These are phyloP conservation scores for Pseudogymnoascus sp. DNA, from an alignment of 2,329 filamentous ascomycete species.

Conservation along the genomic window DNA sequence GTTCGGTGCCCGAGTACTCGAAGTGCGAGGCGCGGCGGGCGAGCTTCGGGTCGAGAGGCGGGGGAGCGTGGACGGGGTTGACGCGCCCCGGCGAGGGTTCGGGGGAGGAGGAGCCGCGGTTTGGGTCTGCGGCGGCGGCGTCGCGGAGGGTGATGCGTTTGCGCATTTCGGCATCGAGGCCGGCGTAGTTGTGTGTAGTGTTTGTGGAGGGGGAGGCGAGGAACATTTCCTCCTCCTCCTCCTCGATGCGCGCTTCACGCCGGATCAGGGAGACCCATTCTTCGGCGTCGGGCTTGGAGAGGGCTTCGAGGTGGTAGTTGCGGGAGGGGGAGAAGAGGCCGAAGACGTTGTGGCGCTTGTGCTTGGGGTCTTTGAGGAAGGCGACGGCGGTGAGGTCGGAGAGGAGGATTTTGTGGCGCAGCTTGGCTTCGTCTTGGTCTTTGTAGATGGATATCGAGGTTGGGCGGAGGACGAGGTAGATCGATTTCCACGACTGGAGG, in stretches of 20 bases:
- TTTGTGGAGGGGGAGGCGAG: constrained; percentile 54
- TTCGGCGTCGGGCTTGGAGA: constrained; percentile 63
- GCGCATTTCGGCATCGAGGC: constrained; percentile 24
- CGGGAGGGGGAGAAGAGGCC: constrained; percentile 84
- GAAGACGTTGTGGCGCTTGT: constrained; percentile 79
- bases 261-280: constrained; percentile 83
- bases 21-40: constrained; percentile 50
- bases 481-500: constrained; percentile 73
- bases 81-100: constrained; percentile 35
- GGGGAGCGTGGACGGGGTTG: constrained; percentile 25
- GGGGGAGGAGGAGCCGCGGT: constrained; percentile 46
- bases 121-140: constrained; percentile 19
- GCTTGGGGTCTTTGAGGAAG: constrained; percentile 79
- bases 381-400: constrained; percentile 88
- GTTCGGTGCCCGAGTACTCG: constrained; percentile 59
- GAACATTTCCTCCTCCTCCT: constrained; percentile 79
- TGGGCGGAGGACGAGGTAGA: constrained; percentile 82
- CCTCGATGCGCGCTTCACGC: constrained; percentile 71
- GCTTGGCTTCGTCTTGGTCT: constrained; percentile 78
- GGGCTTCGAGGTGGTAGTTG: constrained; percentile 84
- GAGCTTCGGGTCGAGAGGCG: constrained; percentile 6
- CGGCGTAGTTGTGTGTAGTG: constrained; percentile 17
- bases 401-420: constrained; percentile 79
- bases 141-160: constrained; percentile 16
- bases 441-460: constrained; percentile 91